Evolutionary conservation across 371 early-diverging fungal species (phyloP).

Genomic region (Syncephalis plumigaleata): DNA sequence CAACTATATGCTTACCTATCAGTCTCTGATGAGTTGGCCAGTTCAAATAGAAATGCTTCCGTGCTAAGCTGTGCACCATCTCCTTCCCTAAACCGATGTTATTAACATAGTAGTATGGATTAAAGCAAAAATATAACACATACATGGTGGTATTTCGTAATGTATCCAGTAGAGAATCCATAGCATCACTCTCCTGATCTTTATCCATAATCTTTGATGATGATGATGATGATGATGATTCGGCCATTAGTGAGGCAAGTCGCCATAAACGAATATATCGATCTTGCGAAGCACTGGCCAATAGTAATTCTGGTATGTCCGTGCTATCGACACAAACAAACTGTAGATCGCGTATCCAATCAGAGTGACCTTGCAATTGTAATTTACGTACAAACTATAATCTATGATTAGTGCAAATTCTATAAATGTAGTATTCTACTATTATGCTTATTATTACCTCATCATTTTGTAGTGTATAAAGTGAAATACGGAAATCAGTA

Average conservation of each 20-base stretch:
- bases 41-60: conserved; percentile 5
- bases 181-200: conserved; percentile 10
- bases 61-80: conserved; percentile 5
- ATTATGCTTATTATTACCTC: conserved; percentile 1
- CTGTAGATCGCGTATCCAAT: conserved; percentile 78
- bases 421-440: too few species aligned
- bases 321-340: conserved; percentile 40
- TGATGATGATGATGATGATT: too few species aligned
- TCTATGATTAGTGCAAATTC: not conserved
- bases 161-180: conserved; percentile 28
- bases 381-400: conserved; percentile 42
- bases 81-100: not conserved
- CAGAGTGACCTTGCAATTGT: conserved; percentile 72
- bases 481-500: conserved; percentile 49
- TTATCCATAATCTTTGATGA: not conserved
- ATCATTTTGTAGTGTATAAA: conserved; percentile 25
- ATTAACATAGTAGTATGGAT: too few species aligned
- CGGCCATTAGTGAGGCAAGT: too few species aligned
- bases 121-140: too few species aligned
- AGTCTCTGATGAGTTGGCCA: not conserved
- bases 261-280: conserved; percentile 80
- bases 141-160: conserved; percentile 29
- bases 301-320: conserved; percentile 48
- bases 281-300: conserved; percentile 87
- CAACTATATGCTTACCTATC: not conserved